These are phyloP conservation scores for Aspergillus asperescens DNA, from an alignment of 495 filamentous ascomycete genomes.

Conservation along the genomic window DNA sequence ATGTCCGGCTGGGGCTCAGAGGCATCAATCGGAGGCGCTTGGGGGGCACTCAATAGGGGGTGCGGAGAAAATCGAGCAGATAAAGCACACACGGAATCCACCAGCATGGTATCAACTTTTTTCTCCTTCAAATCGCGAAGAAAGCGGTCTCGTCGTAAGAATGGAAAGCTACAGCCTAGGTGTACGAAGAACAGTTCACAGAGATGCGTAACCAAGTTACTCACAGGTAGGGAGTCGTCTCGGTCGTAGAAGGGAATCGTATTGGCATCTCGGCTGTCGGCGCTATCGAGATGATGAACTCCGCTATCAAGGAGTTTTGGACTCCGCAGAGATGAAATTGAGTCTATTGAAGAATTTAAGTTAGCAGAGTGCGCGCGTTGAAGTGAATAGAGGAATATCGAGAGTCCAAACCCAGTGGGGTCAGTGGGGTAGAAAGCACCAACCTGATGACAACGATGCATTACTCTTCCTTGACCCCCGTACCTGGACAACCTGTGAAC, in stretches of 20 bases:
- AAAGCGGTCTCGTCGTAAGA: conserved; percentile 65
- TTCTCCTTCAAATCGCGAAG: conserved; percentile 67
- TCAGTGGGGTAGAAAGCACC: conserved; percentile 4
- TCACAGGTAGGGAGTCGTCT: conserved; percentile 59
- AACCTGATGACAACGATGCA: conserved; percentile 46
- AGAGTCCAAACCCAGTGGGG: neutral
- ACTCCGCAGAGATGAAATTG: conserved; percentile 33
- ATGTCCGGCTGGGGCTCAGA: conserved; percentile 31
- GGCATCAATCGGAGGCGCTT: conserved; percentile 46
- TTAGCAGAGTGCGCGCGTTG: conserved; percentile 4
- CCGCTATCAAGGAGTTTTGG: conserved; percentile 27
- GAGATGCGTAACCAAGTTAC: conserved; percentile 66
- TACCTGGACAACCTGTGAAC: conserved; percentile 55
- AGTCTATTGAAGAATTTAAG: conserved; percentile 21
- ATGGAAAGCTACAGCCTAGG: conserved; percentile 78
- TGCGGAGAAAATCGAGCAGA: conserved; percentile 76
- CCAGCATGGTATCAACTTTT: conserved; percentile 76
- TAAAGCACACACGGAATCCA: conserved; percentile 76
- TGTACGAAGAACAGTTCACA: conserved; percentile 72
- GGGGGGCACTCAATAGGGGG: conserved; percentile 52
- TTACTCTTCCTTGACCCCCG: conserved; percentile 49
- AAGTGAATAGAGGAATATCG: neutral
- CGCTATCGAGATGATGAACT: conserved; percentile 28
- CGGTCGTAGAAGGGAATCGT: conserved; percentile 76
- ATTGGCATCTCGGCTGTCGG: conserved; percentile 50